phyloP scores from a whole-genome alignment of 192 early-diverging fungal genomes.

The Mortierella antarctica region DNA sequence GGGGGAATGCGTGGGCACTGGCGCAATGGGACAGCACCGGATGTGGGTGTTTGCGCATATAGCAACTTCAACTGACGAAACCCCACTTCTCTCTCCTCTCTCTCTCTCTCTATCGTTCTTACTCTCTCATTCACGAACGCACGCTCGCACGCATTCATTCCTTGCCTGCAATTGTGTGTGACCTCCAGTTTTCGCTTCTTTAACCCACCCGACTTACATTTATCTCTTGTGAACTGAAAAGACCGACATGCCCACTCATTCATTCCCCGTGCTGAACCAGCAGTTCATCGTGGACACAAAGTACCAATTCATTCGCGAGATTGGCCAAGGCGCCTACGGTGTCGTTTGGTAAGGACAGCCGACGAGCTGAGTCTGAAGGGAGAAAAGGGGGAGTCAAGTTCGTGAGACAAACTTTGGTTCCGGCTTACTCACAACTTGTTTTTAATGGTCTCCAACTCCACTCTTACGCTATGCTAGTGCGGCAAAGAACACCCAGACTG shows the following conservation, averaged over 20 bases:
- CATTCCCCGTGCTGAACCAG: constrained; percentile 60
- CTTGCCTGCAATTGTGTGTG: no score
- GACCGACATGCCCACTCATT: constrained; percentile 51
- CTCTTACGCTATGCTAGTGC: constrained; percentile 62
- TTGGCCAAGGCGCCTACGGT: constrained; percentile 94
- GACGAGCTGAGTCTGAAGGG: no score
- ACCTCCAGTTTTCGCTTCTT: background rate
- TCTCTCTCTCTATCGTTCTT: background rate
- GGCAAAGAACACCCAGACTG: constrained; percentile 84
- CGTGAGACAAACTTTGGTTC: background rate
- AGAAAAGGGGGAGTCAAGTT: background rate
- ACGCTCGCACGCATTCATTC: background rate
- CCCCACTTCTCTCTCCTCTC: constrained; percentile 1
- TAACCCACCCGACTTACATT: background rate
- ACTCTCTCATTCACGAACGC: background rate
- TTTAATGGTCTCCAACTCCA: background rate
- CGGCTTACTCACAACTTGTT: background rate
- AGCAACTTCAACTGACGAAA: background rate
- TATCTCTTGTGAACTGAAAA: background rate
- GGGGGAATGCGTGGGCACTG: background rate
- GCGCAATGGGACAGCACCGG: background rate
- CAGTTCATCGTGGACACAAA: constrained; percentile 62
- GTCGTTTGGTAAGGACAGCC: constrained; percentile 79
- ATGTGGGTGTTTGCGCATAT: background rate
- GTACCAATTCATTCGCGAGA: constrained; percentile 82